Evolutionary conservation across 495 filamentous ascomycete genomes (phyloP).

Genomic region (Podospora conica): DNA sequence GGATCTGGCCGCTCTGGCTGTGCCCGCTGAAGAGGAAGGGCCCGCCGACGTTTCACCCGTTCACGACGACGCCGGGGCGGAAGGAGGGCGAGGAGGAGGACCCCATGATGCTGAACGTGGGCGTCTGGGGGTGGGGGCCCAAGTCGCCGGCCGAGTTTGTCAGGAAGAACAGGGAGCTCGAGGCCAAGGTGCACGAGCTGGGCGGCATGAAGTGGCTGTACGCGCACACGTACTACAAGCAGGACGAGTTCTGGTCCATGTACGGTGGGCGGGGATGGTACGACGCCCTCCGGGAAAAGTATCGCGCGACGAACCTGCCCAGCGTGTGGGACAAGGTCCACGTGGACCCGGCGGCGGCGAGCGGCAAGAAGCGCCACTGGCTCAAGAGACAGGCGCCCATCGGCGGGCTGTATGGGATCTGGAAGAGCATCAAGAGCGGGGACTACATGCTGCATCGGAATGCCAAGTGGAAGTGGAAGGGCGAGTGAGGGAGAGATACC

Average conservation of each 20-base stretch:
- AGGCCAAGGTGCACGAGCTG: constrained; percentile 55
- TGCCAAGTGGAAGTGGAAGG: constrained; percentile 47
- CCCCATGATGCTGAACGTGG: constrained; percentile 48
- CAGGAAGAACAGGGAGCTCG: constrained; percentile 56
- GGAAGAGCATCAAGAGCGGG: constrained; percentile 48
- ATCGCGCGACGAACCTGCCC: constrained; percentile 45
- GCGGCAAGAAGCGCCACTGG: constrained; percentile 30
- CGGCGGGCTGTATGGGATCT: constrained; percentile 50
- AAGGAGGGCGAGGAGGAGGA: constrained; percentile 18
- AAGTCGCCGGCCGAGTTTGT: constrained; percentile 38
- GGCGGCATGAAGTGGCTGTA: constrained; percentile 62
- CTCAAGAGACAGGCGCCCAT: constrained; percentile 42
- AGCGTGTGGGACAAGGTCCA: constrained; percentile 54
- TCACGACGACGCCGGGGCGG: constrained; percentile 24
- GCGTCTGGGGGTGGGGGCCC: constrained; percentile 51
- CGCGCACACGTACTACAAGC: constrained; percentile 53
- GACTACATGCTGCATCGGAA: constrained; percentile 50
- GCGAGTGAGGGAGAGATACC: constrained; percentile 2
- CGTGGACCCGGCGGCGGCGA: constrained; percentile 23
- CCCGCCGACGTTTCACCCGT: constrained; percentile 44
- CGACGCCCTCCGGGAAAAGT: constrained; percentile 46
- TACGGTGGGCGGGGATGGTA: constrained; percentile 49
- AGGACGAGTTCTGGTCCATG: constrained; percentile 50
- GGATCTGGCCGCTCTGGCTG: constrained; percentile 55
- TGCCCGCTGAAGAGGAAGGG: constrained; percentile 46